A percentile compares a stretch with the other conserved stretches of the same genome.
These are phyloP conservation scores for Chytriomyces confervae DNA, from an alignment of 192 early-diverging fungal genomes.

Conservation along the genomic window DNA sequence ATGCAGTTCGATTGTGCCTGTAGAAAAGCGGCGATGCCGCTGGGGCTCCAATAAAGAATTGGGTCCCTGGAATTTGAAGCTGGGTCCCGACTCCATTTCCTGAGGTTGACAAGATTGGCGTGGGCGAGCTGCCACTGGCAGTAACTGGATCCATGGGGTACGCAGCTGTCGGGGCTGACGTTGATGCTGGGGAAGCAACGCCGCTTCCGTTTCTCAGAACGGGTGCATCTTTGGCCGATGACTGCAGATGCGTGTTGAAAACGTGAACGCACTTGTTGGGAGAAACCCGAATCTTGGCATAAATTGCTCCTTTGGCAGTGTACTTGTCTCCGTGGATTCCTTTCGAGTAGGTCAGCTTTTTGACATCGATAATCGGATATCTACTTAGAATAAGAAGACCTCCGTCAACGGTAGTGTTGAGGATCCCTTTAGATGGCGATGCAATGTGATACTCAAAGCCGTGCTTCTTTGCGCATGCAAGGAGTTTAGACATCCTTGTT, in stretches of 20 bases:
- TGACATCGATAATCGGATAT: constrained; percentile 67
- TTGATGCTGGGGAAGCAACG: neutral
- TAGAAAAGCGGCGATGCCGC: constrained; percentile 2
- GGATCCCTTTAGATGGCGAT: constrained; percentile 63
- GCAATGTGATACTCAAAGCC: constrained; percentile 73
- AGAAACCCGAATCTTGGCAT: constrained; percentile 72
- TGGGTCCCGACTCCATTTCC: neutral
- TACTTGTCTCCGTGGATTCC: constrained; percentile 78
- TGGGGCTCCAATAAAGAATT: neutral
- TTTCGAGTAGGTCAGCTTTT: constrained; percentile 65
- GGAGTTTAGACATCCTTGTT: constrained; percentile 59
- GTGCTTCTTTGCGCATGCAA: constrained; percentile 63
- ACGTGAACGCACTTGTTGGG: constrained; percentile 60
- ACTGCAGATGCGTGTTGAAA: constrained; percentile 87
- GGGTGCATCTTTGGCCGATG: constrained; percentile 51
- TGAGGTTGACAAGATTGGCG: constrained; percentile 5
- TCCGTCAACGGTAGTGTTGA: constrained; percentile 74
- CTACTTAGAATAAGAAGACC: constrained; percentile 78
- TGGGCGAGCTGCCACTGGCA: constrained; percentile 1
- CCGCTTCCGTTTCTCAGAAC: constrained; percentile 45
- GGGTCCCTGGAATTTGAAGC: constrained; percentile 7
- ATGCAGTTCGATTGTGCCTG: neutral
- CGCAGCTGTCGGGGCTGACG: neutral
- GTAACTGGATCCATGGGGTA: neutral
- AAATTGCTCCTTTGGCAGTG: constrained; percentile 75